phyloP scores from a whole-genome alignment of 805 yeast species.

The Barnettozyma californica region DNA sequence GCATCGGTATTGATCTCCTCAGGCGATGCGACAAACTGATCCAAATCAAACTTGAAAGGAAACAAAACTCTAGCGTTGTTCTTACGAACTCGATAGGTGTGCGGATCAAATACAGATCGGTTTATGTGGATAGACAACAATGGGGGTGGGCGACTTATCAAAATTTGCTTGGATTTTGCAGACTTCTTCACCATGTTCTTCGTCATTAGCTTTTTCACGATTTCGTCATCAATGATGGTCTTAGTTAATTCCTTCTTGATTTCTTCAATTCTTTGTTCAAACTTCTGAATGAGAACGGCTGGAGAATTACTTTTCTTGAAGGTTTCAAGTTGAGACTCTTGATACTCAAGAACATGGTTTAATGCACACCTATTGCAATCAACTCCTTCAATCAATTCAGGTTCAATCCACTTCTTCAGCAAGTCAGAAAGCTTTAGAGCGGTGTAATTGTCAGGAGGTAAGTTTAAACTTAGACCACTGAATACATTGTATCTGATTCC shows the following conservation, averaged over 20 bases:
- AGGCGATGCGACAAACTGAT: conserved; percentile 64
- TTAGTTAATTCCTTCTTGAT: conserved; percentile 51
- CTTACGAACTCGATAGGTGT: conserved; percentile 76
- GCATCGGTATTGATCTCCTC: conserved; percentile 76
- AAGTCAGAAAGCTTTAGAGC: conserved; percentile 45
- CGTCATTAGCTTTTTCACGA: conserved; percentile 66
- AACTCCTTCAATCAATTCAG: conserved; percentile 88
- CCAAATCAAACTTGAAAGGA: conserved; percentile 62
- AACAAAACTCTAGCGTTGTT: conserved; percentile 79
- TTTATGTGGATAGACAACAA: conserved; percentile 82
- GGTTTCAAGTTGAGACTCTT: conserved; percentile 33
- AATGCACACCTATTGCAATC: conserved; percentile 93
- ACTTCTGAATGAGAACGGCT: conserved; percentile 29
- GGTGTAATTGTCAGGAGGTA: conserved; percentile 47
- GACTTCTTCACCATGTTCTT: conserved; percentile 70
- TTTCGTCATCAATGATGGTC: conserved; percentile 74
- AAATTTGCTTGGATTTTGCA: conserved; percentile 78
- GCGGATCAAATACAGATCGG: conserved; percentile 87
- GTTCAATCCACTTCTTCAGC: conserved; percentile 61
- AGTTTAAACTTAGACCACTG: conserved; percentile 66
- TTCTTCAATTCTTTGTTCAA: conserved; percentile 41
- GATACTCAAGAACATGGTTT: conserved; percentile 48
- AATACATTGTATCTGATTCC: conserved; percentile 81
- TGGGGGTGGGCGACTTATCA: conserved; percentile 77
- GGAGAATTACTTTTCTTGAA: conserved; percentile 20